Conservation (phyloP, 495 filamentous ascomycete species). For the Daldinia loculata region DNA sequence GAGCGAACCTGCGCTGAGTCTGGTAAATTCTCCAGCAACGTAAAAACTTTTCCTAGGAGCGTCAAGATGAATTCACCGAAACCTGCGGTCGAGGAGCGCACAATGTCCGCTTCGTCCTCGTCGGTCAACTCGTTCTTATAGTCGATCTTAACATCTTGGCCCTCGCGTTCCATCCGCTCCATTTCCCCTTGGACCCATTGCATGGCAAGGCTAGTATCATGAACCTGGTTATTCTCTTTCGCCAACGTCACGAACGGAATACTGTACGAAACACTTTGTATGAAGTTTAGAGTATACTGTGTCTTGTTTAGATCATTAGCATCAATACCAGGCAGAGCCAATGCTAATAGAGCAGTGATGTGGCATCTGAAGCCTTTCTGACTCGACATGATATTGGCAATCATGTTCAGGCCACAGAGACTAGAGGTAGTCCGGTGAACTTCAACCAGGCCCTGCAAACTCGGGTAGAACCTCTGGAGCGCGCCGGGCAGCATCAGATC, state of each 20-base stretch:
- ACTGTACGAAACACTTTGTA: conserved; percentile 93
- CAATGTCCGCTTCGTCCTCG: conserved; percentile 85
- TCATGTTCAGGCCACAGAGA: conserved; percentile 85
- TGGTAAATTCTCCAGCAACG: conserved; percentile 91
- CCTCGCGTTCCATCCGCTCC: conserved; percentile 89
- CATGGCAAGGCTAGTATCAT: conserved; percentile 81
- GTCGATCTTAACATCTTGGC: conserved; percentile 81
- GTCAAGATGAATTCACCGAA: conserved; percentile 91
- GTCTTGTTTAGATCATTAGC: conserved; percentile 98
- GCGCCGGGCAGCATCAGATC: conserved; percentile 92
- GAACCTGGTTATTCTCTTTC: conserved; percentile 70
- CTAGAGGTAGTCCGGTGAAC: conserved; percentile 97
- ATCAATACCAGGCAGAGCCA: conserved; percentile 94
- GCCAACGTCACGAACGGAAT: conserved; percentile 90
- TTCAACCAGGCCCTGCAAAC: conserved; percentile 94
- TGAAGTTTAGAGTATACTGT: conserved; percentile 89
- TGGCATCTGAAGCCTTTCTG: conserved; percentile 95
- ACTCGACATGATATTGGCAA: conserved; percentile 86
- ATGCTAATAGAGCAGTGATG: conserved; percentile 87
- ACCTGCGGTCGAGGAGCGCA: conserved; percentile 94
- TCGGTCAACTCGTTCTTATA: conserved; percentile 85
- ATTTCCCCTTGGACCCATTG: conserved; percentile 95
- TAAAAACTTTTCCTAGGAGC: conserved; percentile 93
- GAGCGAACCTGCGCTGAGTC: conserved; percentile 86
- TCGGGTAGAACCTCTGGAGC: conserved; percentile 94